Base-by-base conservation (phyloP, 78 protist genomes). In the Dictyostelium firmibasis region DNA sequence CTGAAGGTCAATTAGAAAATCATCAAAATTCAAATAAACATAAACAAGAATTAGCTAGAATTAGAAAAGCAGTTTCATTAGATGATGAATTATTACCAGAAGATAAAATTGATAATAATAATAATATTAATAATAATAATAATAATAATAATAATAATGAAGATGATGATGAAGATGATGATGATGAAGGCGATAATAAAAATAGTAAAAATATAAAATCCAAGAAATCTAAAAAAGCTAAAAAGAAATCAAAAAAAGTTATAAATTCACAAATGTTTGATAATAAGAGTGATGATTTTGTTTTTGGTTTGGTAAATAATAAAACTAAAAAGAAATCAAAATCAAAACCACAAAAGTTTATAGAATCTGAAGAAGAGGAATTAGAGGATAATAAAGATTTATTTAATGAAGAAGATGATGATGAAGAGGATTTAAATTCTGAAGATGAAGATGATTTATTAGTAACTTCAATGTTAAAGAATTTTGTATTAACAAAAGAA, bases 11-110 rank as follows among this genome's bases (percentile, higher is more conserved):
- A 60, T 43, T 81, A 25, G 57, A 31, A 38, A 97, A 96, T 20
- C 98, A 97, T 92, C 85, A 91, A 53, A 23, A 36, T 33, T 96
- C 97, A 23, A 91, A 91, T 47, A 77, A 85, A 47, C 98, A 97
- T 84, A 41, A 64, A n/a, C 81, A 92, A 47, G 9, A 25, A 18
- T 60, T 76, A 27, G 70, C 83, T 47, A 85, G 88, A 38, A 11
- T 86, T 6, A 85, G 67, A 47, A 57, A n/a, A 14, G 35, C 84
- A 4, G 93, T 94, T 2, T 9, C 38, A 7, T 35, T 86, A 11
- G 86, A 78, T 13, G 36, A 38, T 31, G 75, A 85, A 35, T 47
- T 53, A 3, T n/a, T 11, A 43, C 16, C 31, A n/a, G 38, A 18
- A 16, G 31, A 60, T 10, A 38, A 74, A 36, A 33, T 33, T 10